Evolutionary conservation across 2,329 filamentous ascomycete species (phyloP).

Genomic region (Ceratocystis cubensis): DNA sequence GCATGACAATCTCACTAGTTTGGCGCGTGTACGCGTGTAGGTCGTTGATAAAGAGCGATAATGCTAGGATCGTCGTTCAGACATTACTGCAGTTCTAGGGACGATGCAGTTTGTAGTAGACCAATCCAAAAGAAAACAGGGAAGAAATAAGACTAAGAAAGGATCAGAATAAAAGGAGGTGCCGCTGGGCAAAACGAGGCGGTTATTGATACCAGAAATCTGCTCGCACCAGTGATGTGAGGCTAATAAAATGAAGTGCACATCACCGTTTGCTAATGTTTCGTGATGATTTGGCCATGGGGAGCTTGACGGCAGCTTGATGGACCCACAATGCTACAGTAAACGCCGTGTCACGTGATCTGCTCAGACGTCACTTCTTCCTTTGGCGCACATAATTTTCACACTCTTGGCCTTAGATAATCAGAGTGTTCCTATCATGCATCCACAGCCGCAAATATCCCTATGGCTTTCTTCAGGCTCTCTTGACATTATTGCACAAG

Average conservation of each 20-base stretch:
- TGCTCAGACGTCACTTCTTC: not conserved
- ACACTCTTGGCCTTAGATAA: not conserved
- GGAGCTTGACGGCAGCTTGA: not conserved
- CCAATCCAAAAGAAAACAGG: not conserved
- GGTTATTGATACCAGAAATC: not conserved
- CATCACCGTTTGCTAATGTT: not conserved
- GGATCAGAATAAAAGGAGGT: not conserved
- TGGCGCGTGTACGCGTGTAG: not conserved
- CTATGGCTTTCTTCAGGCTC: too few species aligned
- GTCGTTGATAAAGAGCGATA: conserved; percentile 11
- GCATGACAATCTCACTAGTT: not conserved
- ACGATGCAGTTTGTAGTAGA: not conserved
- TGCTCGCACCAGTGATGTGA: not conserved
- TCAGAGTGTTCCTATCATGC: too few species aligned
- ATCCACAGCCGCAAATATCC: too few species aligned
- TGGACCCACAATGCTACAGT: not conserved
- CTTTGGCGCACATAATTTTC: not conserved
- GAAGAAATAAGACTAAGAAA: not conserved
- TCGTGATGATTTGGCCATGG: not conserved
- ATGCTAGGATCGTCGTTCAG: conserved; percentile 11
- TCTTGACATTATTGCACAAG: too few species aligned
- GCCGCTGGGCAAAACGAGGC: not conserved
- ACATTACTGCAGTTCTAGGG: conserved; percentile 2
- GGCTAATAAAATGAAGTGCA: not conserved
- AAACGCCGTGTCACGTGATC: conserved; percentile 2